Percentiles rank a stretch among this genome's conserved stretches.
Evolutionary conservation across 345 rosid genomes (phyloP).

Genomic region (Citrus medica): DNA sequence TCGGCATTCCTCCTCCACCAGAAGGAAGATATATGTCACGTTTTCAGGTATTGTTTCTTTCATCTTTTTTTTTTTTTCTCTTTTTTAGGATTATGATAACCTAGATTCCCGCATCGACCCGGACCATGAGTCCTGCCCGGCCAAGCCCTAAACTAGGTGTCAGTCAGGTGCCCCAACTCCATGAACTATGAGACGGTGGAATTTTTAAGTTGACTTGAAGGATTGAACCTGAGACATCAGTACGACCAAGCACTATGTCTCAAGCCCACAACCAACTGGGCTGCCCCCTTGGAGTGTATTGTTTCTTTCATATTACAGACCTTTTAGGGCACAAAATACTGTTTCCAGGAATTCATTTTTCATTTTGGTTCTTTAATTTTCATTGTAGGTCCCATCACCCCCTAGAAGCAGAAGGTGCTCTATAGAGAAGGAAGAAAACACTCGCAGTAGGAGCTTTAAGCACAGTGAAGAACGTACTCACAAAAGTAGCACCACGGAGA

Average conservation of each 20-base stretch:
- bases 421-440: slow-evolving; percentile 31
- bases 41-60: slow-evolving; percentile 47
- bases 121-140: no score
- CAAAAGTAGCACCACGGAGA: slow-evolving; percentile 18
- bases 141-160: no score
- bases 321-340: no score
- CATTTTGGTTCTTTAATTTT: neutral
- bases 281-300: slow-evolving; percentile 17
- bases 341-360: neutral
- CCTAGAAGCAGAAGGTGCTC: slow-evolving; percentile 60
- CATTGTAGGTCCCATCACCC: slow-evolving; percentile 77
- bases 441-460: slow-evolving; percentile 24
- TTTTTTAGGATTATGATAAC: no score
- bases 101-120: no score
- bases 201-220: no score
- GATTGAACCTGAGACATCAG: no score
- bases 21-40: slow-evolving; percentile 85
- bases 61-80: neutral
- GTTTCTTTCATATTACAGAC: neutral
- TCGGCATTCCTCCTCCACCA: slow-evolving; percentile 90
- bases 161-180: no score
- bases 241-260: no score
- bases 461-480: slow-evolving; percentile 19
- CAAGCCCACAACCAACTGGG: no score
- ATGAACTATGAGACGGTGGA: no score